These are phyloP conservation scores for Orbilia blumenaviensis DNA, from an alignment of 2,329 filamentous ascomycete species.

Conservation along the genomic window DNA sequence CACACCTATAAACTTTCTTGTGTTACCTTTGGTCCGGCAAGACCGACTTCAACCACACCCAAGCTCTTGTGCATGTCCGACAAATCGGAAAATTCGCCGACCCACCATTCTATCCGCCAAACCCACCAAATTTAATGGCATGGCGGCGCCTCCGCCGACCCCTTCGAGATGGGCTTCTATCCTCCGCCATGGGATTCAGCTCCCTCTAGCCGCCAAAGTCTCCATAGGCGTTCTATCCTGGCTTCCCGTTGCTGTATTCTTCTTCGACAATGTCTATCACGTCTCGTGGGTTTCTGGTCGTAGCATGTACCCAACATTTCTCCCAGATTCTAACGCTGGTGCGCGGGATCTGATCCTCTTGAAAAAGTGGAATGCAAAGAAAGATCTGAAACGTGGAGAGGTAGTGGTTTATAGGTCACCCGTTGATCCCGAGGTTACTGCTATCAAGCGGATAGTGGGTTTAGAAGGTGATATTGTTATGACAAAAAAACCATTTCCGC, in stretches of 20 bases:
- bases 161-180: not conserved
- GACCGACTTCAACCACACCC: not conserved
- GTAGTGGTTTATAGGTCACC: constrained; percentile 76
- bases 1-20: not conserved
- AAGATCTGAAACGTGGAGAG: constrained; percentile 74
- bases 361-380: constrained; percentile 69
- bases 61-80: constrained; percentile 5
- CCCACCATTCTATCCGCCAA: not conserved
- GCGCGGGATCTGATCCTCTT: constrained; percentile 69
- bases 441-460: constrained; percentile 84
- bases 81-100: too few relatives aligned
- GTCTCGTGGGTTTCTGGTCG: constrained; percentile 68
- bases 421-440: constrained; percentile 72
- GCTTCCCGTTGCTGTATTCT: constrained; percentile 70
- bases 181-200: not conserved
- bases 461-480: constrained; percentile 62
- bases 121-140: not conserved
- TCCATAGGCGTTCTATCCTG: constrained; percentile 69
- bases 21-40: constrained; percentile 39
- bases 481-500: constrained; percentile 62
- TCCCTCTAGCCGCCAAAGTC: constrained; percentile 29
- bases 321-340: constrained; percentile 60
- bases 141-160: constrained; percentile 2
- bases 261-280: constrained; percentile 71
- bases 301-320: constrained; percentile 80